A percentile compares a stretch with the other conserved stretches of the same genome.
phyloP scores from a whole-genome alignment of 2,329 filamentous ascomycete species.

The Aspergillus tamarii region DNA sequence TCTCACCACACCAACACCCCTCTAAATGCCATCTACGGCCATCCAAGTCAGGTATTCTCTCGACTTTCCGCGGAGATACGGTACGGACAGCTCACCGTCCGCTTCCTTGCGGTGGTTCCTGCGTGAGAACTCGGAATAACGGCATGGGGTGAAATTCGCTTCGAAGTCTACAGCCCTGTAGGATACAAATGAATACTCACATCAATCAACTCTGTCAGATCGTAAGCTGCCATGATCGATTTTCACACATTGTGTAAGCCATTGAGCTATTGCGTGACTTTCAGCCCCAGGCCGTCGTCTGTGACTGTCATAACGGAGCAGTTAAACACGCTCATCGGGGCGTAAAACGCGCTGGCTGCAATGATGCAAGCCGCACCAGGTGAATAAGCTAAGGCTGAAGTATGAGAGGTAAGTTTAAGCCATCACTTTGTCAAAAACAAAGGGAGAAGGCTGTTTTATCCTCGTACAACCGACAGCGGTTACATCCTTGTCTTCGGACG shows the following conservation, averaged over 20 bases:
- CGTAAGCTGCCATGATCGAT: neutral
- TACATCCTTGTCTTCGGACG: neutral
- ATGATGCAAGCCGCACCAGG: neutral
- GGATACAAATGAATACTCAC: neutral
- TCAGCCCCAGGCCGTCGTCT: neutral
- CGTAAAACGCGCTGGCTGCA: neutral
- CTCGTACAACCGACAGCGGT: neutral
- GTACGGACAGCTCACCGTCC: neutral
- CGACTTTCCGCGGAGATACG: too few species aligned
- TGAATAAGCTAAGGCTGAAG: neutral
- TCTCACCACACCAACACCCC: neutral
- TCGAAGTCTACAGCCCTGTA: neutral
- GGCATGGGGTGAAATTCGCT: neutral
- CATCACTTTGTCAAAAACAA: neutral
- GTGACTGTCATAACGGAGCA: neutral
- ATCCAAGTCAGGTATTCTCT: neutral
- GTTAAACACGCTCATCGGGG: neutral
- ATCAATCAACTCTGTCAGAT: neutral
- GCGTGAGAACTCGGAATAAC: neutral
- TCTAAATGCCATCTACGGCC: neutral
- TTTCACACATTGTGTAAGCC: neutral
- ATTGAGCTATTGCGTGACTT: neutral
- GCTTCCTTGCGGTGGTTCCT: neutral
- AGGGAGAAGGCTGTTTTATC: neutral
- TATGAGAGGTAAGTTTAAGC: neutral